Evolutionary conservation across 139 green algal genomes (phyloP), one percentile per base, ranked within the genome.

Genomic region (Chlorella sorokiniana): DNA sequence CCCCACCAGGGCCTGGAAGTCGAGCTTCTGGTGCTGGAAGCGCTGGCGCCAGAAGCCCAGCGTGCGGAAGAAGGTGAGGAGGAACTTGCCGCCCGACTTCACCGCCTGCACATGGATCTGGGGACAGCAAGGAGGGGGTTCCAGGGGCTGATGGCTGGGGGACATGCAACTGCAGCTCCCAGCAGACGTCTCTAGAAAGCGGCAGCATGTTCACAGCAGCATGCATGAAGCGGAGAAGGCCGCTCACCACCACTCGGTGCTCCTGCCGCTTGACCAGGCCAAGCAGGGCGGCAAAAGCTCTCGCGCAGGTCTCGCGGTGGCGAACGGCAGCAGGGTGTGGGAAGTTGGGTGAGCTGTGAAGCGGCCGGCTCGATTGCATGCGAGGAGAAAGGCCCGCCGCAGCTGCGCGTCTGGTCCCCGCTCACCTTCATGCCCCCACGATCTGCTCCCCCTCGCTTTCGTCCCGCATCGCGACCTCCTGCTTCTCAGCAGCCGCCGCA

Each of bases 11-110:
- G 51, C 37, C 33, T 76, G 41, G 71, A 72, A 81, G 25, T 38
- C 56, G 25, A n/a, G 25, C 63, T 82, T 51, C n/a, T 73, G 73
- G 37, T 56, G 45, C 48, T 48, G 52, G 48, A 67, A 52, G 11
- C 63, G 38, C 37, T 31, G 22, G 18, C 54, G 54, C 82, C 82
- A 86, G 54, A 83, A 86, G 76, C 67, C 54, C 65, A 83, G 59
- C 38, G 52, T 54, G 5, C 31, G 51, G 48, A 82, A 45, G 48
- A 84, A 78, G 38, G 74, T 64, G 40, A 82, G 62, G 20, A 87
- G 14, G 16, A 87, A 76, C 62, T 85, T 82, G 62, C 78, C 74
- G 8, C 83, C 83, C 59, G 44, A 78, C 37, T 69, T 76, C 37
- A 83, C 52, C 1, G 78, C 78, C 37, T 83, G 78, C 33, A 79